phyloP scores from a whole-genome alignment of 352 stramenopile species.

The Globisporangium iwayamae region DNA sequence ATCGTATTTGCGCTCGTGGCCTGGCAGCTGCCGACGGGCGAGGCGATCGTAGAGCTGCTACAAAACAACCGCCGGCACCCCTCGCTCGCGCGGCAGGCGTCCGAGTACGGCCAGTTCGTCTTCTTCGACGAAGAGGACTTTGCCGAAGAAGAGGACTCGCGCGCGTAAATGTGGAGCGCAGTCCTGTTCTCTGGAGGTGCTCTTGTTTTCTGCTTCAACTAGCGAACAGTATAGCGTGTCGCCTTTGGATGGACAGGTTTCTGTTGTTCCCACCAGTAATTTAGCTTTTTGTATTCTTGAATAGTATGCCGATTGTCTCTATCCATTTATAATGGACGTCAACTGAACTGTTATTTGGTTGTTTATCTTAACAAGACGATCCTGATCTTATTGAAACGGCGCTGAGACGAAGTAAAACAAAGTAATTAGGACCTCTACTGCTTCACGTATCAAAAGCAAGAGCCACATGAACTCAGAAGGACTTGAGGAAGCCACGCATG shows the following conservation, averaged over 20 bases:
- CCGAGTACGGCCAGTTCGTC: slow-evolving; percentile 74
- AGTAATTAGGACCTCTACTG: no score
- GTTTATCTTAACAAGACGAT: neutral
- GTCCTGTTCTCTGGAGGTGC: neutral
- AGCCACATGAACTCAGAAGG: neutral
- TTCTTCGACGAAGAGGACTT: slow-evolving; percentile 66
- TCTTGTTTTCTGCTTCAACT: neutral
- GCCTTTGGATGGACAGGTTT: neutral
- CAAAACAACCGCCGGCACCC: slow-evolving; percentile 36
- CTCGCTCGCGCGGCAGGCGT: slow-evolving; percentile 48
- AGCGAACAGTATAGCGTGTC: neutral
- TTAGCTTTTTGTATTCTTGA: neutral
- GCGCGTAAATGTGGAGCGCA: neutral
- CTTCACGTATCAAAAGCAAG: no score
- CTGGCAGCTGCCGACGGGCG: slow-evolving; percentile 29
- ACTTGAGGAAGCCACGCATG: neutral
- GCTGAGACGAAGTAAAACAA: no score
- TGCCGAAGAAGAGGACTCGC: slow-evolving; percentile 14
- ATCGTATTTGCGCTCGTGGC: slow-evolving; percentile 31
- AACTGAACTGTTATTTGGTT: no score
- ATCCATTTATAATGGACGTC: neutral
- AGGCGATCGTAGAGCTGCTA: slow-evolving; percentile 30
- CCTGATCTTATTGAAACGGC: no score
- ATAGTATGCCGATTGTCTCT: neutral
- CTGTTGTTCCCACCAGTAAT: neutral